A percentile compares a stretch with the other conserved stretches of the same genome.
Conservation (phyloP, 495 filamentous ascomycete species). For the Platismatia glauca region DNA sequence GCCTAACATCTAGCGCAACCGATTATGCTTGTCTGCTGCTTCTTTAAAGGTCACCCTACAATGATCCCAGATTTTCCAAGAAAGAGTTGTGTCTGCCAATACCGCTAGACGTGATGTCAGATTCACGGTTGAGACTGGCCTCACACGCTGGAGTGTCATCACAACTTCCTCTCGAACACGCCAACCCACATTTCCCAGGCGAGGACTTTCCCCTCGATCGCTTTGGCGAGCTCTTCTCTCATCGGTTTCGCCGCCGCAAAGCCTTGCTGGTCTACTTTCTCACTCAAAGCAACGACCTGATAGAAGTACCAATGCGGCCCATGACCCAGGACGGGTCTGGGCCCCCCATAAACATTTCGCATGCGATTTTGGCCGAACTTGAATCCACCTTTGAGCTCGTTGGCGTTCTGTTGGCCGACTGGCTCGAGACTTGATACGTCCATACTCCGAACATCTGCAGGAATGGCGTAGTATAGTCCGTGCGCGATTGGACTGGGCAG, state of each 20-base stretch:
- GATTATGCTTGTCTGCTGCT: not conserved
- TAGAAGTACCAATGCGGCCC: conserved; percentile 44
- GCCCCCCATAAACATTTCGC: conserved; percentile 31
- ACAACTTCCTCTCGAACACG: conserved; percentile 35
- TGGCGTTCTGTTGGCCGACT: conserved; percentile 12
- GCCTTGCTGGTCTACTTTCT: conserved; percentile 29
- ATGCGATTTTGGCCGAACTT: conserved; percentile 33
- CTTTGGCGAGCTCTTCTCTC: conserved; percentile 36
- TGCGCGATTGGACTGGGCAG: conserved; percentile 40
- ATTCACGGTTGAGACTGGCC: too few species aligned
- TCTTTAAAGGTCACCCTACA: not conserved
- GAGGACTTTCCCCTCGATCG: conserved; percentile 39
- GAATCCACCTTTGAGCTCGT: conserved; percentile 32
- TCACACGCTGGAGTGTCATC: not conserved
- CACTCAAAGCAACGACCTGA: conserved; percentile 39
- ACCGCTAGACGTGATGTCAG: too few species aligned
- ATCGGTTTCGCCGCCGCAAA: conserved; percentile 27
- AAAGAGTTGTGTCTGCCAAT: too few species aligned
- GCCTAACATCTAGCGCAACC: not conserved
- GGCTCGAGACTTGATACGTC: conserved; percentile 30
- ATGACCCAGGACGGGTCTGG: conserved; percentile 38
- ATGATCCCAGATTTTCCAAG: not conserved
- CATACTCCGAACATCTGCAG: conserved; percentile 27
- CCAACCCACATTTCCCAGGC: conserved; percentile 46
- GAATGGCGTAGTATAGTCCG: conserved; percentile 39